Evolutionary conservation across 1,284 basidiomycete species (phyloP), one percentile per base, ranked within the genome.

Genomic region (Leccinum laetum): DNA sequence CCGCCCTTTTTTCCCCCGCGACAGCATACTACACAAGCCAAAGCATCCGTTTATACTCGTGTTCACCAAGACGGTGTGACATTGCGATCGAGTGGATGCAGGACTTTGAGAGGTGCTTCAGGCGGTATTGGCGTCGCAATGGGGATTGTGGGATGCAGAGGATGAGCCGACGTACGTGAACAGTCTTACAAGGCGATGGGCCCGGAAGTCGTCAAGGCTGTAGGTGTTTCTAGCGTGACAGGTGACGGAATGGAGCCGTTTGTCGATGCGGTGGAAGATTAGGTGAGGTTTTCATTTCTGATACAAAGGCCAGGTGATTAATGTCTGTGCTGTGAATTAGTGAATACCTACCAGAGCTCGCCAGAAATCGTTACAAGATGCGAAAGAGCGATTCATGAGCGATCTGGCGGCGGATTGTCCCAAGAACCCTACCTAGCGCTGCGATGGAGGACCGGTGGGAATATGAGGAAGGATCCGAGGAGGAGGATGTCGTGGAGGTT

Each of bases 111-210:
- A 29, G 78, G 86, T 85, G 26, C 94, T 94, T 76, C 93, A 95
- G 69, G 83, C 79, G 8, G 92, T 92, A 6, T 79, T 94, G 65
- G 86, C 88, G 0, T 79, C 85, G 1, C 89, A 91, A 71, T 77
- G 81, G 57, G 86, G 87, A 8, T 85, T 88, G 14, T 81, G 85
- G 55, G 92, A 95, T 72, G 84, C 90, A 9, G 93, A 94, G 67
- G 96, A 94, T 56, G 96, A 96, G 72, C 93, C 93, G 61, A 96
- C 94, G 58, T 99, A 99, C 79, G 97, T 98, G 95, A 98, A 96
- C 96, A 99, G 76, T 99, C 99, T 74, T 99, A 99, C 82, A 95
- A 96, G 79, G 39, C 24, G 18, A 32, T 64, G 44, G 41, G 61
- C 49, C 65, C 49, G 57, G 41, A 56, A 65, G 52, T 62, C 63